phyloP scores from a whole-genome alignment of 176 grass and related monocot species.

The Lolium rigidum region DNA sequence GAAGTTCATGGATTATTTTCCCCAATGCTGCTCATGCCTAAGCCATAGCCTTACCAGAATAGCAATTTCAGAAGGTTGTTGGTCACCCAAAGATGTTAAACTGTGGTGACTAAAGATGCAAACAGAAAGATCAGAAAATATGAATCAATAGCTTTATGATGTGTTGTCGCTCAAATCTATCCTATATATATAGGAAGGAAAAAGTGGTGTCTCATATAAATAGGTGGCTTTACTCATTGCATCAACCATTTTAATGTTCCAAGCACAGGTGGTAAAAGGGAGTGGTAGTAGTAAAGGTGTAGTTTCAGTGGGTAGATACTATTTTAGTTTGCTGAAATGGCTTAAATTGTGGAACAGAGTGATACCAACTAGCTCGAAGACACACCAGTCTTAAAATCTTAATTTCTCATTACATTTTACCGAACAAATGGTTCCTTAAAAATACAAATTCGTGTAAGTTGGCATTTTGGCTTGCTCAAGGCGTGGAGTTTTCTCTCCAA shows the following conservation, averaged over 20 bases:
- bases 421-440: not conserved
- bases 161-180: not conserved
- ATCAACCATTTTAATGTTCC: not conserved
- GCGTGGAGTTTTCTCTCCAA: not conserved
- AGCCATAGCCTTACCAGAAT: not conserved
- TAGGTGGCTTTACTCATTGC: not conserved
- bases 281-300: not conserved
- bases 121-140: not conserved
- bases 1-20: not conserved
- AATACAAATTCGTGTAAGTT: not conserved
- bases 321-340: too few species aligned
- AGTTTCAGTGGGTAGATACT: not conserved
- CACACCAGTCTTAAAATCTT: not conserved
- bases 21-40: not conserved
- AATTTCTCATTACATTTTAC: not conserved
- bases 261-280: not conserved
- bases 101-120: not conserved
- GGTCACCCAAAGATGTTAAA: not conserved
- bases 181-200: not conserved
- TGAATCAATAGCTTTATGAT: too few species aligned
- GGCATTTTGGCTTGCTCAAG: not conserved
- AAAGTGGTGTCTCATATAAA: not conserved
- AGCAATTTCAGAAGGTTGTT: not conserved
- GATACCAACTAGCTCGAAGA: too few species aligned
- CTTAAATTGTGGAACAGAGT: too few species aligned